Conservation (phyloP, 1,284 basidiomycete genomes). For the Cystobasidiaceae sp. region DNA sequence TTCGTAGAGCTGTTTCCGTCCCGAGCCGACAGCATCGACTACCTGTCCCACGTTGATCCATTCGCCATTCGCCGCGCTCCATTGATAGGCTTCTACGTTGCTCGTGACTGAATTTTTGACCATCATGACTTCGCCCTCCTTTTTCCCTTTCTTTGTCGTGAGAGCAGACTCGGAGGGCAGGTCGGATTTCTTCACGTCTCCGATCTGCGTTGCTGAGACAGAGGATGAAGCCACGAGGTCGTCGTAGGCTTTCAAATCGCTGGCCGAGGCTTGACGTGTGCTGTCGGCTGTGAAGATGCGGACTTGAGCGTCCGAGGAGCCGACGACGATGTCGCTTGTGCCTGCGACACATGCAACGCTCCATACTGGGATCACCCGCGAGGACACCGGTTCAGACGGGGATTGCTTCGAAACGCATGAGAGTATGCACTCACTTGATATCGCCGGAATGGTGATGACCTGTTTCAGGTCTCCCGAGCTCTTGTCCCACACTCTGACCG, state of each 20-base stretch:
- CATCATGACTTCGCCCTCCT: conserved; percentile 89
- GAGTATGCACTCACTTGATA: conserved; percentile 51
- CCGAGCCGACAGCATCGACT: conserved; percentile 83
- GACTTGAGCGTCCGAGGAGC: conserved; percentile 78
- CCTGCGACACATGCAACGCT: conserved; percentile 68
- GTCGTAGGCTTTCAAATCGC: conserved; percentile 49
- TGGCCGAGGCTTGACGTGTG: conserved; percentile 66
- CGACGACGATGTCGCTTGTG: conserved; percentile 84
- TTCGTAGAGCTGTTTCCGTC: conserved; percentile 73
- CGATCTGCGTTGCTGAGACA: conserved; percentile 58
- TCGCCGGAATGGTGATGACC: conserved; percentile 82
- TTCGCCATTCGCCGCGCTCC: conserved; percentile 62
- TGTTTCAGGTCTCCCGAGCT: conserved; percentile 72
- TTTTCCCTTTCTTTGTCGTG: conserved; percentile 60
- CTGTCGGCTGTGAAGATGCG: conserved; percentile 76
- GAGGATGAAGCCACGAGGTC: conserved; percentile 38
- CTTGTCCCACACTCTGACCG: conserved; percentile 83
- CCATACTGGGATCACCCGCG: conserved; percentile 65
- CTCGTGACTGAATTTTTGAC: conserved; percentile 61
- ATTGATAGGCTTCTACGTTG: conserved; percentile 83
- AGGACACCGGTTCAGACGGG: neutral
- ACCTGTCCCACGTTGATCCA: conserved; percentile 97
- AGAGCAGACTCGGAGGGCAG: conserved; percentile 80
- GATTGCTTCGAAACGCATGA: neutral
- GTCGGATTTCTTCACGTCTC: conserved; percentile 84